Conservation (phyloP, 108 stramenopile genomes). For the Aurantiochytrium sp. region DNA sequence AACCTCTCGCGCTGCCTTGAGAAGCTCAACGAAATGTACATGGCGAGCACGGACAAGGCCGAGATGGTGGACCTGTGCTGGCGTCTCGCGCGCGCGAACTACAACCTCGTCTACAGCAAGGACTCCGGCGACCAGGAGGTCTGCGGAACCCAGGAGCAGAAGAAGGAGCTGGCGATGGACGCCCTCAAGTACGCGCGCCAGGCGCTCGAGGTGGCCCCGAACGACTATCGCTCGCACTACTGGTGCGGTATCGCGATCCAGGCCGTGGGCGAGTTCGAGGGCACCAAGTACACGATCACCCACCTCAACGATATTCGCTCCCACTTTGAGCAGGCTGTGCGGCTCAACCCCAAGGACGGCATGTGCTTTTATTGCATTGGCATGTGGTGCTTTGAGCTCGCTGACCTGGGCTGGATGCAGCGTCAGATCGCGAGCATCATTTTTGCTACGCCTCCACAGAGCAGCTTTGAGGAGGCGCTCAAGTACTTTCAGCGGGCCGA, state of each 20-base stretch:
- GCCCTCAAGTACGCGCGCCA: neutral
- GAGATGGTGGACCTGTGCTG: neutral
- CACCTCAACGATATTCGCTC: neutral
- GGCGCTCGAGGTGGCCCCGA: neutral
- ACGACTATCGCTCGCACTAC: neutral
- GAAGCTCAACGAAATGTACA: slow-evolving; percentile 6
- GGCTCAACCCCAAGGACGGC: slow-evolving; percentile 2
- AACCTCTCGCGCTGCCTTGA: neutral
- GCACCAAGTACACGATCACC: neutral
- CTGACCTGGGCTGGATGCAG: neutral
- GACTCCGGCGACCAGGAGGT: neutral
- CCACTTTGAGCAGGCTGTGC: neutral
- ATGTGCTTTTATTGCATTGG: slow-evolving; percentile 1
- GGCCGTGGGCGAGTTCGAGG: neutral
- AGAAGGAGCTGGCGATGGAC: neutral
- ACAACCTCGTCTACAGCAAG: neutral
- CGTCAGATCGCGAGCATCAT: neutral
- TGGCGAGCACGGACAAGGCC: neutral
- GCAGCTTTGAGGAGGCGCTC: neutral
- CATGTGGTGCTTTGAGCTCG: neutral
- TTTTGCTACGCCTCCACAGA: neutral
- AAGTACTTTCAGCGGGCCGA: neutral
- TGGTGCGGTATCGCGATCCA: slow-evolving; percentile 12
- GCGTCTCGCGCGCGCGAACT: neutral
- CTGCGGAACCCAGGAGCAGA: neutral